These are phyloP conservation scores for Acmispon strigosus DNA, from an alignment of 306 rosid species.

Conservation along the genomic window DNA sequence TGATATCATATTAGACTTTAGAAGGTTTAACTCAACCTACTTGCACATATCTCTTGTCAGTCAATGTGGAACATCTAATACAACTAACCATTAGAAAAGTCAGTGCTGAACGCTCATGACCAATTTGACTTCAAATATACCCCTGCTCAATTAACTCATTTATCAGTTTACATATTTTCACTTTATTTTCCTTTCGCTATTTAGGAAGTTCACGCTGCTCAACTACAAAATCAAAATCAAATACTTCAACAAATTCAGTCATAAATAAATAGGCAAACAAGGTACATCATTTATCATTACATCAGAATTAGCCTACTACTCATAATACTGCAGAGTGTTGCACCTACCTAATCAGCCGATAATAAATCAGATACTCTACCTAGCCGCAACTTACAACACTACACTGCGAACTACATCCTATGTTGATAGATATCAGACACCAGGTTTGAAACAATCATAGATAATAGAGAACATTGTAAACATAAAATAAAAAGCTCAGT, in stretches of 20 bases:
- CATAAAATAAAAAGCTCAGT: constrained; percentile 23
- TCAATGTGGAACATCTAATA: no score
- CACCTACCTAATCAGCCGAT: constrained; percentile 57
- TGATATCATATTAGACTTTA: no score
- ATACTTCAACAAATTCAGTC: constrained; percentile 25
- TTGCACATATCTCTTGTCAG: no score
- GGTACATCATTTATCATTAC: constrained; percentile 30
- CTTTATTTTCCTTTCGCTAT: no score
- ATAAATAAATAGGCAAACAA: constrained; percentile 31
- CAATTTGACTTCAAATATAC: no score
- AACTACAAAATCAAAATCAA: not conserved
- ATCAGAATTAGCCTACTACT: constrained; percentile 44
- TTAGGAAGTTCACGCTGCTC: no score
- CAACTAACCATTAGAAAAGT: no score
- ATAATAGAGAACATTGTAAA: constrained; percentile 29
- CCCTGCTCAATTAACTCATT: no score
- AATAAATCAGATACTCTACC: constrained; percentile 48
- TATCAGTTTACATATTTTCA: no score
- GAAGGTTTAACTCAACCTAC: no score
- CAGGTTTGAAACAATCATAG: constrained; percentile 20
- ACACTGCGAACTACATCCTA: constrained; percentile 37
- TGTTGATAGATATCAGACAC: constrained; percentile 12
- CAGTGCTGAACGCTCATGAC: no score
- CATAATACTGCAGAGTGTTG: constrained; percentile 33
- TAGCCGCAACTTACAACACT: constrained; percentile 30